Evolutionary conservation across 306 rosid genomes (phyloP), one percentile per base, ranked within the genome.

Genomic region (Adenanthera pavonina): DNA sequence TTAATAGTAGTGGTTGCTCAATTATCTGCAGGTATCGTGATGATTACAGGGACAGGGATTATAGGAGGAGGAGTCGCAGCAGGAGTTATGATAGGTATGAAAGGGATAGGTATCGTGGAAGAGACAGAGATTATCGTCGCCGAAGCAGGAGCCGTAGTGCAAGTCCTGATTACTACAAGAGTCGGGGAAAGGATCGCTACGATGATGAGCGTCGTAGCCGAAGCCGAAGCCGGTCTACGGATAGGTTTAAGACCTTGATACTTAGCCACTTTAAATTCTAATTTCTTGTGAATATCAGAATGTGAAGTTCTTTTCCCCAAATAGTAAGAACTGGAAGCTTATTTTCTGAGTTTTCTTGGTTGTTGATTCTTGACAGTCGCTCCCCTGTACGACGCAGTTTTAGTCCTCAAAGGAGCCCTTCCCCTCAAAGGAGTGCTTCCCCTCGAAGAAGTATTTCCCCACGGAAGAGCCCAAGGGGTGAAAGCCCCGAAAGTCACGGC

Each of bases 71-170:
- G 86, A 90, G 93, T 70, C 94, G 90, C 72, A 94, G 97, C 86
- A 84, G 94, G 84, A 92, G 97, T 80, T 75, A 75, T 74, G 98
- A 92, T 38, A 89, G 88, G 86, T 74, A 86, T 70, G 91, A 89
- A 49, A 92, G 87, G 61, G 92, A 91, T 79, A 85, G 90, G 84
- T 73, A 86, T 79, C 88, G 89, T 3, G 87, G 97, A 72, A 85
- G 85, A 84, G 96, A 94, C 49, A 89, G 74, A 71, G 93, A 88
- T 69, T 72, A 73, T 83, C 86, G 78, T 36, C 88, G 81, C 62
- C 84, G 92, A 64, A 92, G 96, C 87, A 86, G 91, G 86, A 94
- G 97, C 89, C 85, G 77, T 6, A 94, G 96, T 86, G 84, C 81
- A 41, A 91, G 94, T 81, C 95, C 92, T 76, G 96, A 84, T 85